phyloP scores from a whole-genome alignment of 2,329 filamentous ascomycete species.

The Trematosphaeria pertusa region DNA sequence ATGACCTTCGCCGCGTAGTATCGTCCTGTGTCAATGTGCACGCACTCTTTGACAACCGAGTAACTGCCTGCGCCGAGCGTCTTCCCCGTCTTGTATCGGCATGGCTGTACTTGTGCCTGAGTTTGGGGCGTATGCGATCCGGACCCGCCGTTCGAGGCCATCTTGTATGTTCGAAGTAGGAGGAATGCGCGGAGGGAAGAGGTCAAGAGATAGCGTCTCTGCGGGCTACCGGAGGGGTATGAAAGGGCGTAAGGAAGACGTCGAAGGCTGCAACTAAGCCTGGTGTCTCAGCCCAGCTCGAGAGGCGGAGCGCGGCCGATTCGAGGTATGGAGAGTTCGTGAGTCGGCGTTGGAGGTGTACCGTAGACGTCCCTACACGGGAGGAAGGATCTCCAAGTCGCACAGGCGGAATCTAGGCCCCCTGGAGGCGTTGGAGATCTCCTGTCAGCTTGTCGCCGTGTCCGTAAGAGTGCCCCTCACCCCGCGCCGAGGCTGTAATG shows the following conservation, averaged over 20 bases:
- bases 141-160: conserved; percentile 43
- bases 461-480: not conserved
- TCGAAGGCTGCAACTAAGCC: not conserved
- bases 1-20: conserved; percentile 99
- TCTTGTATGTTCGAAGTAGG: conserved; percentile 8
- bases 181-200: not conserved
- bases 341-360: too few relatives aligned
- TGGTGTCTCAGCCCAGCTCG: conserved; percentile 2
- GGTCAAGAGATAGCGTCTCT: not conserved
- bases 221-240: not conserved
- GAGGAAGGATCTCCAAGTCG: too few relatives aligned
- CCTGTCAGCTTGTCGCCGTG: not conserved
- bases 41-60: conserved; percentile 98
- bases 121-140: conserved; percentile 40
- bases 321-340: too few relatives aligned
- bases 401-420: too few relatives aligned
- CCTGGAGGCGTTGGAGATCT: not conserved
- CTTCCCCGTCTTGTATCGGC: conserved; percentile 98
- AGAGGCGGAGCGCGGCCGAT: not conserved
- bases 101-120: conserved; percentile 79
- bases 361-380: too few relatives aligned
- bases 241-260: not conserved
- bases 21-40: conserved; percentile 95
- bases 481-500: too few relatives aligned
- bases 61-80: conserved; percentile 96